These are phyloP conservation scores for Cyberlindnera amylophila DNA, from an alignment of 805 yeast genomes.

Conservation along the genomic window DNA sequence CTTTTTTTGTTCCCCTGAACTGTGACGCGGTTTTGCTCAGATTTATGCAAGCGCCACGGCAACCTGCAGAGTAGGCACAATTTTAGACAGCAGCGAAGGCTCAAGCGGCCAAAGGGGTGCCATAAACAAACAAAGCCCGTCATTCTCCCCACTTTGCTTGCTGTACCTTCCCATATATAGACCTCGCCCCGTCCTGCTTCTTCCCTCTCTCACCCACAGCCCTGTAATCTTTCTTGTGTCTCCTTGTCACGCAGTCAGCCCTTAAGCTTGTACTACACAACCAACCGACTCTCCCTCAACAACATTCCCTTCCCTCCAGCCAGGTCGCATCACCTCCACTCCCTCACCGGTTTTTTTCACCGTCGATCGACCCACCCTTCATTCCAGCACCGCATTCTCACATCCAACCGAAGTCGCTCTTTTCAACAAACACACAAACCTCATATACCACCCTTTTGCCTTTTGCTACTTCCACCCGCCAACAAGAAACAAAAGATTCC, in stretches of 20 bases:
- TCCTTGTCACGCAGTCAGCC: neutral
- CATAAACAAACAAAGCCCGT: constrained; percentile 6
- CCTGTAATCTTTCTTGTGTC: neutral
- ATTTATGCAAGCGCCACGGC: neutral
- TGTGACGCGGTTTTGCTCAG: neutral
- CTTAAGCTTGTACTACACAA: neutral
- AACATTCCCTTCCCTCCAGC: neutral
- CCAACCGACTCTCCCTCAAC: too few relatives aligned
- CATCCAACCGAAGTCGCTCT: neutral
- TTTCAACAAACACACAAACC: too few relatives aligned
- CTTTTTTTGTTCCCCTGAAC: too few relatives aligned
- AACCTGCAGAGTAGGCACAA: neutral
- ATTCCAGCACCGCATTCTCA: constrained; percentile 1
- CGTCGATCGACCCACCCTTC: too few relatives aligned
- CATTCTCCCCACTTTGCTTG: constrained; percentile 1
- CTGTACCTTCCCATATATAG: constrained; percentile 4
- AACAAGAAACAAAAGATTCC: too few relatives aligned
- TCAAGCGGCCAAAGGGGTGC: constrained; percentile 1
- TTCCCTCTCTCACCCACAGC: neutral
- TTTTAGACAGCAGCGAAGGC: constrained; percentile 1
- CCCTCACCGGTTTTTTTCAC: too few relatives aligned
- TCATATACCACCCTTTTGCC: too few relatives aligned
- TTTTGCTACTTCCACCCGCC: too few relatives aligned
- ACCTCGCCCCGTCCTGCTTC: neutral
- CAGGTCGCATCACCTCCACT: too few relatives aligned